phyloP scores from a whole-genome alignment of 169 alveolate species.

The Plasmodium cynomolgi region DNA sequence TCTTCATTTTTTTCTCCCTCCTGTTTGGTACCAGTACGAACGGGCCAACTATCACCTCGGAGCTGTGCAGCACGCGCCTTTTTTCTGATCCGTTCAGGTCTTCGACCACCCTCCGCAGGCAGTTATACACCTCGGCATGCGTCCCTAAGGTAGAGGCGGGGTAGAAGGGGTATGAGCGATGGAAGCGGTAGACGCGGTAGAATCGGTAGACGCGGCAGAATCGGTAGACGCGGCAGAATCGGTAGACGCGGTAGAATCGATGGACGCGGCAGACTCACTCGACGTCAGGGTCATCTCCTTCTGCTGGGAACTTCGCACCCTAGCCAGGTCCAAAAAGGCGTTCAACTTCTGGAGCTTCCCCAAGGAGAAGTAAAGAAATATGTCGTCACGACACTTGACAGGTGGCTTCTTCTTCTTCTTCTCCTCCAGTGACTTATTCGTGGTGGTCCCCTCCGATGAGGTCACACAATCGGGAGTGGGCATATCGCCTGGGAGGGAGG shows the following conservation, averaged over 20 bases:
- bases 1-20: background rate
- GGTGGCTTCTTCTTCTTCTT: background rate
- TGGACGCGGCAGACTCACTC: background rate
- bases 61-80: conserved; percentile 2
- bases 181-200: background rate
- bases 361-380: conserved; percentile 12
- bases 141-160: background rate
- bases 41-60: conserved; percentile 59
- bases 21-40: conserved; percentile 39
- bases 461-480: background rate
- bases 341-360: conserved; percentile 12
- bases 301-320: conserved; percentile 15
- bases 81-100: background rate
- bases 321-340: conserved; percentile 15
- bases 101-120: background rate
- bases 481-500: background rate
- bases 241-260: background rate
- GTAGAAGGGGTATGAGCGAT: background rate
- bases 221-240: background rate
- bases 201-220: background rate
- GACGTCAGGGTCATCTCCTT: conserved; percentile 38
- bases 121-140: conserved; percentile 33
- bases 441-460: background rate
- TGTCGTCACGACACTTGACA: too few species aligned
- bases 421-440: background rate